Percentiles rank a stretch among this genome's conserved stretches.
phyloP scores from a whole-genome alignment of 441 rosid species.

The Mallotus repandus region DNA sequence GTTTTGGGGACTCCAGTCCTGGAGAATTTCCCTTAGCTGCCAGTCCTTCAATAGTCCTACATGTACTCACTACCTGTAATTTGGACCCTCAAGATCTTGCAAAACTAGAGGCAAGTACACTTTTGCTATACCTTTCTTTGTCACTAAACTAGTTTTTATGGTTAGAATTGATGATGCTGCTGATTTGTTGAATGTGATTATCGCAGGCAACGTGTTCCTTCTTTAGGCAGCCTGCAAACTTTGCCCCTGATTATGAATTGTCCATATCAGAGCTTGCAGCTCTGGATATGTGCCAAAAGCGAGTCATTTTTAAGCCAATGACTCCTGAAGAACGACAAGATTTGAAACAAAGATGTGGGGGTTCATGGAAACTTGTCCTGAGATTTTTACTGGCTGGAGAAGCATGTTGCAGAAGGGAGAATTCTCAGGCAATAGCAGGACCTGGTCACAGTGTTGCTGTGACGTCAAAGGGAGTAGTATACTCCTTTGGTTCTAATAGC shows the following conservation, averaged over 20 bases:
- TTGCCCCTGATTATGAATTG: conserved; percentile 66
- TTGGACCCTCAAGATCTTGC: conserved; percentile 96
- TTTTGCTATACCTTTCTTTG: conserved; percentile 12
- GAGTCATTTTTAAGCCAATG: conserved; percentile 88
- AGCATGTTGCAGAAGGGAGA: conserved; percentile 90
- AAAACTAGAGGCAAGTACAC: conserved; percentile 78
- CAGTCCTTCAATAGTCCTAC: conserved; percentile 87
- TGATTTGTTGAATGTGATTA: conserved; percentile 43
- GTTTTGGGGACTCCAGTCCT: conserved; percentile 75
- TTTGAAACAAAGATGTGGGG: conserved; percentile 85
- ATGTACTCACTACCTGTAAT: conserved; percentile 83
- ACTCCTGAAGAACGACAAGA: conserved; percentile 55
- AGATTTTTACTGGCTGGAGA: conserved; percentile 91
- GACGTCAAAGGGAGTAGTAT: conserved; percentile 68
- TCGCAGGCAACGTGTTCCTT: conserved; percentile 93
- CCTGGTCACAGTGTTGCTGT: conserved; percentile 92
- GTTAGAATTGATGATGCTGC: conserved; percentile 56
- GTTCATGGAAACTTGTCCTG: conserved; percentile 92
- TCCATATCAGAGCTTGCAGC: conserved; percentile 93
- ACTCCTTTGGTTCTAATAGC: conserved; percentile 82
- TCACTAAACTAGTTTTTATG: conserved; percentile 13
- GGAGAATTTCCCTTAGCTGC: conserved; percentile 98
- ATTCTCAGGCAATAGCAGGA: conserved; percentile 90
- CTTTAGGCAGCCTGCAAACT: conserved; percentile 96
- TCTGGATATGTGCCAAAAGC: conserved; percentile 90